phyloP scores from a whole-genome alignment of 441 rosid species.

The Croton setiger region DNA sequence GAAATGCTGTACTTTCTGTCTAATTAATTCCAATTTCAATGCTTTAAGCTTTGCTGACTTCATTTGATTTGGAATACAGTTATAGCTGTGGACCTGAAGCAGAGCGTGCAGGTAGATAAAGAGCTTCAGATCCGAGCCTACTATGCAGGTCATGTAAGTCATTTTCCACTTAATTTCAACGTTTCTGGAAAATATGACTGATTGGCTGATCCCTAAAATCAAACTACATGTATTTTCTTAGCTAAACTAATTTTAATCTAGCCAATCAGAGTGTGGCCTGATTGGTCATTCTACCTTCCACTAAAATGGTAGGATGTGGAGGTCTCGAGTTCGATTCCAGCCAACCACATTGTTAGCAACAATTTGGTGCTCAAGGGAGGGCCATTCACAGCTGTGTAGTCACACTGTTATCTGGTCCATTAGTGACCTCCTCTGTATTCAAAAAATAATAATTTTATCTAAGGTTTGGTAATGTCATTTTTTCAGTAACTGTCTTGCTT shows the following conservation, averaged over 20 bases:
- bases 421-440: too few species aligned
- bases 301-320: too few species aligned
- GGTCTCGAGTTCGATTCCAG: too few species aligned
- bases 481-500: not conserved
- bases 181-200: not conserved
- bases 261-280: too few species aligned
- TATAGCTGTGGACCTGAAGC: conserved; percentile 86
- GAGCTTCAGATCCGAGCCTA: conserved; percentile 94
- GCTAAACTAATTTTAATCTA: not conserved
- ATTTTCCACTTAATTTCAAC: conserved; percentile 15
- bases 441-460: too few species aligned
- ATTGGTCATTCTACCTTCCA: too few species aligned
- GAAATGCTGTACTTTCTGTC: not conserved
- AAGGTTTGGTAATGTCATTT: not conserved
- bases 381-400: too few species aligned
- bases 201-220: not conserved
- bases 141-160: conserved; percentile 93
- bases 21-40: not conserved
- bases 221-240: not conserved
- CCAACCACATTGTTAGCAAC: too few species aligned
- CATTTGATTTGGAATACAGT: conserved; percentile 40
- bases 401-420: too few species aligned
- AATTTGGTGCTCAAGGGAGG: too few species aligned
- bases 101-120: conserved; percentile 80
- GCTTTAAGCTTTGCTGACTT: not conserved